Conservation (phyloP, 1,139 yeast species). For the Zhuliangozyma blackwelliae region DNA sequence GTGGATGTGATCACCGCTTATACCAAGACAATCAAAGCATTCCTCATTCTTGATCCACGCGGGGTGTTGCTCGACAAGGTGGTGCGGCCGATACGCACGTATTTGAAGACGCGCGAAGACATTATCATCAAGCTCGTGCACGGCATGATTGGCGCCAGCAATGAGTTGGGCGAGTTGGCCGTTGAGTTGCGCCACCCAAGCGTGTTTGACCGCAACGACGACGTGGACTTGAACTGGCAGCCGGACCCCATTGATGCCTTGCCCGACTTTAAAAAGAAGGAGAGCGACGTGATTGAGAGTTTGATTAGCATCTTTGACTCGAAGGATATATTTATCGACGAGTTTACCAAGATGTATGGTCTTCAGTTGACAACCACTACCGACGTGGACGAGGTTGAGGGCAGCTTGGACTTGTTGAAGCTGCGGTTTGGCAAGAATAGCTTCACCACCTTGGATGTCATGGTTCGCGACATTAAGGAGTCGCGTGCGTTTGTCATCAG, state of each 20-base stretch:
- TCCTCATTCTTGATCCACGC: conserved; percentile 76
- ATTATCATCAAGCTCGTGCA: conserved; percentile 65
- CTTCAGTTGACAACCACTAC: conserved; percentile 51
- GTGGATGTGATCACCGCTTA: conserved; percentile 67
- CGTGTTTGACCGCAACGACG: conserved; percentile 25
- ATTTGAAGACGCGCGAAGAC: conserved; percentile 69
- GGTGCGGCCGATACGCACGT: conserved; percentile 65
- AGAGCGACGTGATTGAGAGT: conserved; percentile 67
- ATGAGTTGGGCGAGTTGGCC: conserved; percentile 48
- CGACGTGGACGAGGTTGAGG: conserved; percentile 36
- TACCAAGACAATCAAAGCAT: conserved; percentile 67
- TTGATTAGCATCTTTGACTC: conserved; percentile 74
- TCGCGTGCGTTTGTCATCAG: no score
- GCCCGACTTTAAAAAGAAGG: conserved; percentile 69
- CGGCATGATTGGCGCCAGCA: conserved; percentile 53
- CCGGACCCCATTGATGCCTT: conserved; percentile 95
- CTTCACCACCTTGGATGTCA: conserved; percentile 70
- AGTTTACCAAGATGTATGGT: conserved; percentile 66
- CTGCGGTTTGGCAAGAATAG: conserved; percentile 63
- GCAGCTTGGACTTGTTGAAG: conserved; percentile 52
- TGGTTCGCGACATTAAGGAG: conserved; percentile 72
- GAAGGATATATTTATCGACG: conserved; percentile 68
- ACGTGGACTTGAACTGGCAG: conserved; percentile 58
- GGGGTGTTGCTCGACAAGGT: conserved; percentile 81
- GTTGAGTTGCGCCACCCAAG: conserved; percentile 36